These are phyloP conservation scores for Fusarium subtropicale DNA, from an alignment of 2,329 filamentous ascomycete genomes.

Conservation along the genomic window DNA sequence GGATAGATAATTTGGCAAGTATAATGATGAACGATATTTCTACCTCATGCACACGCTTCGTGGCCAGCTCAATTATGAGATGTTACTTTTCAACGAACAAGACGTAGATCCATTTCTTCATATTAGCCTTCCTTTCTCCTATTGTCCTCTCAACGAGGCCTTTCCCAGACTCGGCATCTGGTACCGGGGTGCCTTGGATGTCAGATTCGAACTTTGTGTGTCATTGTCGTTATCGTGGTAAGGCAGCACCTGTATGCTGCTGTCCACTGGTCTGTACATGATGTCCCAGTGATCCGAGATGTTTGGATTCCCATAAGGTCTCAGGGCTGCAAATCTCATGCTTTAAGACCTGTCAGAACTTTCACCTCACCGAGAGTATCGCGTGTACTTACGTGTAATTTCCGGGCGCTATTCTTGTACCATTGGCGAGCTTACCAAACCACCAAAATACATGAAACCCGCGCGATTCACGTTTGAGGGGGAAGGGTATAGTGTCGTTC, in stretches of 20 bases:
- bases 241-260: conserved; percentile 52
- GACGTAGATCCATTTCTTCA: not conserved
- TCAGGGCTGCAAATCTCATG: conserved; percentile 57
- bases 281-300: conserved; percentile 58
- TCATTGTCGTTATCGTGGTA: conserved; percentile 32
- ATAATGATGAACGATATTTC: conserved; percentile 12
- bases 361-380: no score
- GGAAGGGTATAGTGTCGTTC: conserved; percentile 55
- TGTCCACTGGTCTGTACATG: conserved; percentile 49
- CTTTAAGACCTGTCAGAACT: conserved; percentile 41
- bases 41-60: not conserved
- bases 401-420: conserved; percentile 55
- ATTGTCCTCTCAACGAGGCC: not conserved
- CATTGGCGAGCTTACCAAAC: conserved; percentile 58
- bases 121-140: not conserved
- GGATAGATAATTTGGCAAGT: conserved; percentile 14
- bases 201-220: conserved; percentile 44
- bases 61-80: not conserved
- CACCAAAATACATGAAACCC: conserved; percentile 54
- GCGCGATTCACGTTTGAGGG: conserved; percentile 51
- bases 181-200: conserved; percentile 25
- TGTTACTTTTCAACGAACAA: not conserved
- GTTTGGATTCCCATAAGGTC: conserved; percentile 56
- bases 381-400: conserved; percentile 54
- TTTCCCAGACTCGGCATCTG: conserved; percentile 7